These are phyloP conservation scores for Aspergillus sp. DNA, from an alignment of 2,329 filamentous ascomycete genomes.

Conservation along the genomic window DNA sequence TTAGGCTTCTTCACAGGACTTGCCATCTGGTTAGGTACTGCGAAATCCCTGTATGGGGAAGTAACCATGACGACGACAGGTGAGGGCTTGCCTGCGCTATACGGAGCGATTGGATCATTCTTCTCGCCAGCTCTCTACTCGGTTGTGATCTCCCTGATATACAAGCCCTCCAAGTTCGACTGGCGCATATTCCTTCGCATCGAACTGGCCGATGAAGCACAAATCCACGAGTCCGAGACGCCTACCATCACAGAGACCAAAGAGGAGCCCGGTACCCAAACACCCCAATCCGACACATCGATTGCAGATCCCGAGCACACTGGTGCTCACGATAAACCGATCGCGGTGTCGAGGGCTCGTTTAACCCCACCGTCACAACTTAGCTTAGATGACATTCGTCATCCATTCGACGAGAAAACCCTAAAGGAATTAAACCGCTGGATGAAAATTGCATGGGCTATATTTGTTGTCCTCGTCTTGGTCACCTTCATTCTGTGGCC, in stretches of 20 bases:
- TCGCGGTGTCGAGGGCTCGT: neutral
- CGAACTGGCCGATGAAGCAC: constrained; percentile 45
- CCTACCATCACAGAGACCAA: neutral
- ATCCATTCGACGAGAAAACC: constrained; percentile 43
- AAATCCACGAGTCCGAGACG: constrained; percentile 18
- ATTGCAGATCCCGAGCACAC: constrained; percentile 1
- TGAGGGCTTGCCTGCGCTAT: constrained; percentile 43
- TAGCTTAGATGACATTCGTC: constrained; percentile 42
- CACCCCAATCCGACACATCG: constrained; percentile 2
- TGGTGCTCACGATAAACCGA: constrained; percentile 2
- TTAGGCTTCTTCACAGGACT: constrained; percentile 47
- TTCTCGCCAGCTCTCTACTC: constrained; percentile 50
- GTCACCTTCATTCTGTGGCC: constrained; percentile 52
- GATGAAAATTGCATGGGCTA: constrained; percentile 42
- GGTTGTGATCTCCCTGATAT: constrained; percentile 42
- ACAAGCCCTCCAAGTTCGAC: constrained; percentile 41
- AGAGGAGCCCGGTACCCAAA: neutral
- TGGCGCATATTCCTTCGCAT: constrained; percentile 50
- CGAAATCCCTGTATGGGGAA: constrained; percentile 39
- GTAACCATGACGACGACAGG: constrained; percentile 45
- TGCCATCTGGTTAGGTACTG: constrained; percentile 46
- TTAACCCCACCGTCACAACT: constrained; percentile 7
- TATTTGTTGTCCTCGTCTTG: constrained; percentile 45
- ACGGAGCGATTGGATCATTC: constrained; percentile 46
- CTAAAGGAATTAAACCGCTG: constrained; percentile 36